Conservation (phyloP, 163 green algal species). For the Scenedesmus sp. region DNA sequence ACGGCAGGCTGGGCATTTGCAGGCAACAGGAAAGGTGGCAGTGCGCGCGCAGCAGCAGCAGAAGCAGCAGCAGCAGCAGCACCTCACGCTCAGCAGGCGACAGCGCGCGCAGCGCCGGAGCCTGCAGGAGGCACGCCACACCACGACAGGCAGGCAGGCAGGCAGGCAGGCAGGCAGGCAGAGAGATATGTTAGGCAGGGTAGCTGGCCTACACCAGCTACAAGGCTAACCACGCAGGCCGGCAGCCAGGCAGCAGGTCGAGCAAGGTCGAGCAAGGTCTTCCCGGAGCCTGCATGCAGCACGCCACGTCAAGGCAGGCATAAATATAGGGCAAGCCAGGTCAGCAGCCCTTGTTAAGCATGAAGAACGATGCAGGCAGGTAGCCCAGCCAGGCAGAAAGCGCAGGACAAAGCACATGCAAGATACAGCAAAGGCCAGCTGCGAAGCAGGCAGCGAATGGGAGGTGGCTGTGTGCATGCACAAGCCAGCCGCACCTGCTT, state of each 20-base stretch:
- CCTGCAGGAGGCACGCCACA: neutral
- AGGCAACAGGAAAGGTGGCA: no score
- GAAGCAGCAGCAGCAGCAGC: slow-evolving; percentile 33
- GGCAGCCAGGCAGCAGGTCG: neutral
- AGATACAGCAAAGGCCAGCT: neutral
- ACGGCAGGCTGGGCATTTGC: no score
- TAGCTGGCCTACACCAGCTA: no score
- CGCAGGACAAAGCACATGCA: no score
- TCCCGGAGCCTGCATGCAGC: no score
- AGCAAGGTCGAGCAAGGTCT: no score
- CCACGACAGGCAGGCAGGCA: neutral
- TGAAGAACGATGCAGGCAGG: neutral
- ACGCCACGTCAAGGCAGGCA: no score
- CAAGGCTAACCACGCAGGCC: neutral
- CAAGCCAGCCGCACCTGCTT: slow-evolving; percentile 39
- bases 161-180: neutral
- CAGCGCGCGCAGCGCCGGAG: slow-evolving; percentile 39
- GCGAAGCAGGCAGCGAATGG: neutral
- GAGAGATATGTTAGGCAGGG: neutral
- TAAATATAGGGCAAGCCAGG: no score
- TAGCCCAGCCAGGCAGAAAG: neutral
- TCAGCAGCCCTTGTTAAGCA: neutral
- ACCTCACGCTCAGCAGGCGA: slow-evolving; percentile 53
- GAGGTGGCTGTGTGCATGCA: no score
- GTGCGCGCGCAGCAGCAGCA: no score